Evolutionary conservation across 192 early-diverging fungal species (phyloP).

Genomic region (Rhizoclosmatium globosum): DNA sequence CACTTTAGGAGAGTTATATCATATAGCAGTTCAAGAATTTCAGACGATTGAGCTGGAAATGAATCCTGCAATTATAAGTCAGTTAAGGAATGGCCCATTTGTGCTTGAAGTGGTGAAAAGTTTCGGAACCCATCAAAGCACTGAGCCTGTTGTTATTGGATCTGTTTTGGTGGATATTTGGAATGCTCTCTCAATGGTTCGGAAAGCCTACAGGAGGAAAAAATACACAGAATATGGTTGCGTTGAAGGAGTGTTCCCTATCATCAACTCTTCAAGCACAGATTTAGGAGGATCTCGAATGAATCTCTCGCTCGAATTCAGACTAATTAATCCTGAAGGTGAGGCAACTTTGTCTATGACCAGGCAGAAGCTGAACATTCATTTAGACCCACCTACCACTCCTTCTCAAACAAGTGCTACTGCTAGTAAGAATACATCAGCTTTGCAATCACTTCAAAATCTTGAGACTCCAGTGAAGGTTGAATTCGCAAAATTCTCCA

Average conservation of each 20-base stretch:
- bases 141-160: constrained; percentile 14
- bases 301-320: neutral
- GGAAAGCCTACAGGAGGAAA: constrained; percentile 28
- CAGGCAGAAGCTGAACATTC: too few species aligned
- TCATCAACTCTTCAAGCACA: constrained; percentile 31
- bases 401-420: too few species aligned
- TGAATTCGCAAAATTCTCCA: neutral
- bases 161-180: constrained; percentile 38
- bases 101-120: constrained; percentile 18
- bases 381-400: too few species aligned
- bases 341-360: neutral
- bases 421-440: neutral
- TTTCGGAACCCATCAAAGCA: neutral
- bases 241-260: constrained; percentile 33
- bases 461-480: neutral
- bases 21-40: neutral
- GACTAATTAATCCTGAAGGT: neutral
- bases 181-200: constrained; percentile 25
- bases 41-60: constrained; percentile 4
- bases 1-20: neutral
- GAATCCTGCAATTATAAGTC: neutral
- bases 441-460: neutral
- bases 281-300: constrained; percentile 33
- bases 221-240: neutral
- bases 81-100: neutral